Evolutionary conservation across 345 rosid genomes (phyloP).

Genomic region (Syzygium grande): DNA sequence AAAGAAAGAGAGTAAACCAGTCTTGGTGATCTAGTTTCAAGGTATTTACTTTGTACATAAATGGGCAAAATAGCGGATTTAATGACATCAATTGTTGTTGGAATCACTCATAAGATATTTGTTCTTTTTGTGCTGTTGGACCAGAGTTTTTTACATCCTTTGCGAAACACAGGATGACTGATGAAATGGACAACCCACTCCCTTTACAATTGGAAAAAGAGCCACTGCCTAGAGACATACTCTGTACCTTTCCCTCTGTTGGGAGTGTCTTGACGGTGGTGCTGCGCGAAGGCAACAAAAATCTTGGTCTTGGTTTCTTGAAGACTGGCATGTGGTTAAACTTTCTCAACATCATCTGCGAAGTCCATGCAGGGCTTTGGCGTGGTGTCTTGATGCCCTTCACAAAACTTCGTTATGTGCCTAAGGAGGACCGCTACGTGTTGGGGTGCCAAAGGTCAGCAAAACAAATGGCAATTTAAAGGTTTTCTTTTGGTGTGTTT

Average conservation of each 20-base stretch:
- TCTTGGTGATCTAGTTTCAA: neutral
- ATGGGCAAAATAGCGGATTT: neutral
- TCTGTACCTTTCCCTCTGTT: constrained; percentile 57
- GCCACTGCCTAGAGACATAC: constrained; percentile 43
- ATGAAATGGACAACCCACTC: constrained; percentile 37
- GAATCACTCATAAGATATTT: neutral
- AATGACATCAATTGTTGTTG: neutral
- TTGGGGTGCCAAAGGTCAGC: constrained; percentile 44
- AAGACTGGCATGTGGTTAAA: constrained; percentile 58
- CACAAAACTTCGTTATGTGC: constrained; percentile 34
- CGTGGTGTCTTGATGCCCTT: constrained; percentile 33
- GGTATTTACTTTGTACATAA: neutral
- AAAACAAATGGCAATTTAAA: neutral
- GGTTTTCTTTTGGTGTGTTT: neutral
- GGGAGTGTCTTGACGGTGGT: constrained; percentile 67
- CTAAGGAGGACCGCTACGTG: constrained; percentile 26
- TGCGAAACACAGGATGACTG: constrained; percentile 26
- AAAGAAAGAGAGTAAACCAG: neutral
- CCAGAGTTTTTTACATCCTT: neutral
- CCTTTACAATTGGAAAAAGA: constrained; percentile 40
- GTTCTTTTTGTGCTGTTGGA: neutral
- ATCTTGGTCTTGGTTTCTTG: constrained; percentile 29
- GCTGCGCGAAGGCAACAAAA: constrained; percentile 17
- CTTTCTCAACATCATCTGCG: constrained; percentile 38
- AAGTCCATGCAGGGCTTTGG: constrained; percentile 64